phyloP scores from a whole-genome alignment of 768 basidiomycete species.

The Coprinopsis strossmayeri region DNA sequence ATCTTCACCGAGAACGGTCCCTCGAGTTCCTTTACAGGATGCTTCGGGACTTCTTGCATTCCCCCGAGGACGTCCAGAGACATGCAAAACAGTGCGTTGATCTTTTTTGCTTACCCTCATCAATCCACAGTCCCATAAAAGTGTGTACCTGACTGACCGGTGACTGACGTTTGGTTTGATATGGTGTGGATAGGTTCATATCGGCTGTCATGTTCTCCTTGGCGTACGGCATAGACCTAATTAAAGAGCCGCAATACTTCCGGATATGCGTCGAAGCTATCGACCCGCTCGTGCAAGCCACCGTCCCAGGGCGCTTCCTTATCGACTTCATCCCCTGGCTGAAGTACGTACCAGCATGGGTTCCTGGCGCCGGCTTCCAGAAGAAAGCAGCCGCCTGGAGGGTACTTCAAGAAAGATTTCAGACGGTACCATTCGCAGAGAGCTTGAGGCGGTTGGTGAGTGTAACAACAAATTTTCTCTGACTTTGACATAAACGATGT shows the following conservation, averaged over 20 bases:
- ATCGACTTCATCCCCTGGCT: conserved; percentile 30
- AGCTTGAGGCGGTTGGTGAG: conserved; percentile 15
- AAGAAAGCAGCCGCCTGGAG: conserved; percentile 39
- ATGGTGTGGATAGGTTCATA: conserved; percentile 13
- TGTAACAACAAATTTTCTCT: neutral
- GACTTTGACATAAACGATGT: no score
- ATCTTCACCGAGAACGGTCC: conserved; percentile 5
- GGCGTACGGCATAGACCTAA: conserved; percentile 40
- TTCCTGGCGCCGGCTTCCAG: conserved; percentile 51
- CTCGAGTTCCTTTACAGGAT: conserved; percentile 2
- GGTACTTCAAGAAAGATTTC: conserved; percentile 22
- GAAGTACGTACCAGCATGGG: conserved; percentile 42
- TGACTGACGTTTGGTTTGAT: no score
- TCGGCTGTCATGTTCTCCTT: conserved; percentile 47
- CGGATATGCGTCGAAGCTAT: conserved; percentile 28
- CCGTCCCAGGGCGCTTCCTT: conserved; percentile 19
- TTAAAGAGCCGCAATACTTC: conserved; percentile 37
- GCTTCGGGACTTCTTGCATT: conserved; percentile 2
- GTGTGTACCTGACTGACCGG: neutral
- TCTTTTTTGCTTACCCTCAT: neutral
- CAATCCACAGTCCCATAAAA: neutral
- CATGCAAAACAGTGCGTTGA: neutral
- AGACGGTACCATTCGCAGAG: conserved; percentile 25
- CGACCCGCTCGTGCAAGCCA: conserved; percentile 17
- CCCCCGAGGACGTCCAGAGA: conserved; percentile 2